Evolutionary conservation across 1,284 basidiomycete genomes (phyloP), one percentile per base, ranked within the genome.

Genomic region (Afroboletus lepidellus): DNA sequence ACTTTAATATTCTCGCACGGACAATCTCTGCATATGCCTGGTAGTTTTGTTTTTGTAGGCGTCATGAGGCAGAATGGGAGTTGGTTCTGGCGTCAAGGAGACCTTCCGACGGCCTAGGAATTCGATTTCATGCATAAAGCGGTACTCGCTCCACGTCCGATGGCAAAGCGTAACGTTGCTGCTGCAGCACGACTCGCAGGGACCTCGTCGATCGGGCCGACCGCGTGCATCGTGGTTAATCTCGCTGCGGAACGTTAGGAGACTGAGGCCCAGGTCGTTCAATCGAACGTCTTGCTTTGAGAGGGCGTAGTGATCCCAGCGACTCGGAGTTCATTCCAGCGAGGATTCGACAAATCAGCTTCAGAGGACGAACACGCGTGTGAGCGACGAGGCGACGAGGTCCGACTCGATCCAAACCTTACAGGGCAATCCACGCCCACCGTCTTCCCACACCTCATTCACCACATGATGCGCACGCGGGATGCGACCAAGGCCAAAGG

Each of bases 151-250:
- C 34, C 60, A 62, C 33, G 44, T 44, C 48, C 41, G 27, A 51
- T 37, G 34, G 49, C 30, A 42, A 32, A 11, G 29, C 15, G 8
- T 32, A 51, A 34, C 45, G n/a, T 37, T 38, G 42, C 21, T 48
- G 16, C 56, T 37, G 39, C 39, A 27, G 42, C 50, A 54, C 51
- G 52, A 56, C 48, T 32, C 20, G 52, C 48, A 56, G 41, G 47
- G 23, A 44, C 21, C 27, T 43, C 36, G 55, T 56, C 56, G 46
- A 63, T 58, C 60, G 12, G 41, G 21, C 51, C n/a, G 47, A 33
- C 50, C 32, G 49, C 48, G 55, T 61, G 55, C 45, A 63, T 56
- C 51, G 59, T 65, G 59, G 61, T 66, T 62, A 66, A 64, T 62
- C 63, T 53, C 37, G 52, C 46, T 50, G 29, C 27, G n/a, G 37